Evolutionary conservation across 352 stramenopile genomes (phyloP), one percentile per base, ranked within the genome.

Genomic region (Poterioochromonas sp.): DNA sequence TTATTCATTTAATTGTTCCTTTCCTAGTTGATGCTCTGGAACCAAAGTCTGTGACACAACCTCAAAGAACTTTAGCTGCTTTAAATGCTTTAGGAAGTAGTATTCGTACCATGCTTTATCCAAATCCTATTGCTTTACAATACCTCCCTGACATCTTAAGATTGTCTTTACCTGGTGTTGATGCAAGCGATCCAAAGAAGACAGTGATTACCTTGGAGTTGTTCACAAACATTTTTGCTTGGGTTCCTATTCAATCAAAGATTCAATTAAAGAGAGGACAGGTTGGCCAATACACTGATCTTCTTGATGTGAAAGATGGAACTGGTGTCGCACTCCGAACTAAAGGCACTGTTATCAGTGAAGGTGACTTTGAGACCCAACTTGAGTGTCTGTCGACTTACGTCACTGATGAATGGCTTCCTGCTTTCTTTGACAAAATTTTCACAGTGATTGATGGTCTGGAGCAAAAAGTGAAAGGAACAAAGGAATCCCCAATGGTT

Each of bases 131-230:
- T 65, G 73, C 90, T 32, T 77, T 91, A 44, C 63, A 49, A 11
- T 79, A 86, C 41, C 65, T 91, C 29, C 85, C 86, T 51, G 82
- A 88, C 64, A 83, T 90, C n/a, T 74, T 91, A n/a, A 64, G 82
- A 2, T 73, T 91, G 5, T 85, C 80, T 69, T 83, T 91, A 78
- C 83, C 86, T n/a, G 86, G 85, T n/a, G 87, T 91, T 64, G 87
- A 91, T 76, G 84, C 85, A 53, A 90, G 88, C 64, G 87, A 91
- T 80, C 83, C 88, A 79, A 88, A 88, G 78, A 91, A 91, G 76
- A 88, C 82, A 3, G 83, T 88, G 71, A 76, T 83, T 29, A 90
- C 86, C 18, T 81, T 91, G 12, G 87, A 88, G 69, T 83, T 91
- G 76, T 90, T 90, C 81, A 68, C 84, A 37, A 87, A 82, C 71